Evolutionary conservation across 2,329 filamentous ascomycete species (phyloP), one percentile per base, ranked within the genome.

Genomic region (Xylariaceae sp.): DNA sequence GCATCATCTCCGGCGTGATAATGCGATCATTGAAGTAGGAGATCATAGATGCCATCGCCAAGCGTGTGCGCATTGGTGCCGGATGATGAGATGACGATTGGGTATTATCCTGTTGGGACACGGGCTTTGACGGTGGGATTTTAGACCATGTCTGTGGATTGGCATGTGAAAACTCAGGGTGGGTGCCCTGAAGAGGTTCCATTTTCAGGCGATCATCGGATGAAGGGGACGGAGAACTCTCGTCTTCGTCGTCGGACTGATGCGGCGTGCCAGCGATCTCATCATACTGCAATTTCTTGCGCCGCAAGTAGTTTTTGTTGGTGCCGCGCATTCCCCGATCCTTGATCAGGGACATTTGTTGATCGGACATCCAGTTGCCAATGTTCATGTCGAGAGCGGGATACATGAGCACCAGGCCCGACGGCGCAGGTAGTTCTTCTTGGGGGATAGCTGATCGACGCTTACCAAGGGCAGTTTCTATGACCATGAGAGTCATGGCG

Each of bases 331-430:
- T 86, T 59, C 86, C 83, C 9, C 91, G 86, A 64, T 96, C 92
- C 65, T 91, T 87, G 64, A 99, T 96, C 62, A 99, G 77, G 0
- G 90, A 86, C 90, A 97, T 96, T 72, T 99, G 92, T 73, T 97
- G 93, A 68, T 97, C 93, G 0, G 90, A 92, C 92, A 99, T 97
- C 94, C 94, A 99, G 73, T 92, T 97, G 44, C 91, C 91, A 65
- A 97, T 97, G 69, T 96, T 97, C 89, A 97, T 92, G 69, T 97
- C 94, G 60, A 99, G 77, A 0, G 88, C 87, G 0, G 94, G 94
- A 69, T 99, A 99, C 60, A 95, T 86, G 53, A 96, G 80, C 0
- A 97, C 81, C 6, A 97, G 75, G 0, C 92, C 93, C 55, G 89
- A 88, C 0, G 94, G 94, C 0, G 83, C 72, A 0, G 92, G 88